Percentiles rank a stretch among this genome's conserved stretches.
phyloP scores from a whole-genome alignment of 2,329 filamentous ascomycete genomes.

The Apiospora kogelbergensis region DNA sequence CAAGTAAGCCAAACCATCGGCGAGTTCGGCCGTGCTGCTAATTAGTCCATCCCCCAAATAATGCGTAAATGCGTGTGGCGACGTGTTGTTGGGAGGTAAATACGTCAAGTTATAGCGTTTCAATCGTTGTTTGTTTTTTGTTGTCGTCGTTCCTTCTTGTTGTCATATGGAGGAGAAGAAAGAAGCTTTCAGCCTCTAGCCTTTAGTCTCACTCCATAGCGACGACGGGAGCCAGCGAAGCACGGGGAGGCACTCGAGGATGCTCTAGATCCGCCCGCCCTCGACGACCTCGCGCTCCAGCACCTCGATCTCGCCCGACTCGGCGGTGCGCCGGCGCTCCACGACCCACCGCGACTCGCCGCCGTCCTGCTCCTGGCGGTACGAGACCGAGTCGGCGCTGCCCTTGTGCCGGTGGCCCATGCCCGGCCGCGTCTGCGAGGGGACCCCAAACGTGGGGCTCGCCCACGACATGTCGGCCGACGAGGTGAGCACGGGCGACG shows the following conservation, averaged over 20 bases:
- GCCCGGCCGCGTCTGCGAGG: constrained; percentile 29
- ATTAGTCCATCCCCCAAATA: background rate
- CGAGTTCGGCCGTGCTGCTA: background rate
- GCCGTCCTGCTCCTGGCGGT: constrained; percentile 61
- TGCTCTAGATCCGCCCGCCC: constrained; percentile 41
- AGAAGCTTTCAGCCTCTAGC: background rate
- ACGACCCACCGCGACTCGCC: constrained; percentile 65
- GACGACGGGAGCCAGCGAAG: background rate
- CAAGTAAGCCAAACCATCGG: background rate
- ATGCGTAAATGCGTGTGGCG: background rate
- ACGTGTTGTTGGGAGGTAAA: background rate
- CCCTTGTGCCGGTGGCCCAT: constrained; percentile 40
- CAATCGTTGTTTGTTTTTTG: background rate
- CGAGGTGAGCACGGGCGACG: background rate
- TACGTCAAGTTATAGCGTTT: background rate
- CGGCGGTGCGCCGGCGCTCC: constrained; percentile 65
- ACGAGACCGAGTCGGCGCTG: constrained; percentile 69
- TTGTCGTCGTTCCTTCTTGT: too few species aligned
- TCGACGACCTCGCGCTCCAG: constrained; percentile 64
- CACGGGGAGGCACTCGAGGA: background rate
- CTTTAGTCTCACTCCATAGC: background rate
- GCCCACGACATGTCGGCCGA: background rate
- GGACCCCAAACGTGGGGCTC: constrained; percentile 14
- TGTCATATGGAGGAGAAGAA: too few species aligned
- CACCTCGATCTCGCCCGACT: constrained; percentile 65